Evolutionary conservation across 2,329 filamentous ascomycete genomes (phyloP).

Genomic region (Capronia coronata): DNA sequence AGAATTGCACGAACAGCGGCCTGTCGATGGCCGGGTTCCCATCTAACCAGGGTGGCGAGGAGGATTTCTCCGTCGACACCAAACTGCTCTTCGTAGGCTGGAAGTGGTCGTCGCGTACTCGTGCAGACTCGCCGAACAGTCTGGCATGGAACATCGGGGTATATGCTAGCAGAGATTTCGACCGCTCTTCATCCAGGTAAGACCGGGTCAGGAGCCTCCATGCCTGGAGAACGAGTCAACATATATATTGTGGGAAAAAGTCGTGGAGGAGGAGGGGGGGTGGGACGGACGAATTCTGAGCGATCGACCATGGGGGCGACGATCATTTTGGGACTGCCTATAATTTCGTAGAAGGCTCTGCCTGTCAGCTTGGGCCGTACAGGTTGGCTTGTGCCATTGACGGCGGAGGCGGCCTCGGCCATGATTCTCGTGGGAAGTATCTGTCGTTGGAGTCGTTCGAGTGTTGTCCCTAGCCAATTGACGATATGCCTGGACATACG

Average conservation of each 20-base stretch:
- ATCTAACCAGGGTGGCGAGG: slow-evolving; percentile 59
- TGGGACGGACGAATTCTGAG: slow-evolving; percentile 76
- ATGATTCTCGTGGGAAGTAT: slow-evolving; percentile 8
- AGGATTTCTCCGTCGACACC: slow-evolving; percentile 32
- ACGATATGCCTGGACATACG: slow-evolving; percentile 5
- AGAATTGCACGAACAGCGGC: slow-evolving; percentile 94
- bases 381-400: slow-evolving; percentile 3
- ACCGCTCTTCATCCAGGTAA: slow-evolving; percentile 65
- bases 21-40: slow-evolving; percentile 79
- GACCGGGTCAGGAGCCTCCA: slow-evolving; percentile 96
- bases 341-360: slow-evolving; percentile 86
- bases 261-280: slow-evolving; percentile 10
- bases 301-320: slow-evolving; percentile 98
- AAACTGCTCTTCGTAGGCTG: slow-evolving; percentile 53
- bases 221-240: slow-evolving; percentile 52
- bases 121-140: slow-evolving; percentile 68
- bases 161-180: slow-evolving; percentile 70
- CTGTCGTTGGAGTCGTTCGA: neutral
- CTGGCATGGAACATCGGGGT: slow-evolving; percentile 95
- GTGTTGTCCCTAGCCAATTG: neutral
- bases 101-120: slow-evolving; percentile 75
- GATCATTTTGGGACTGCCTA: slow-evolving; percentile 83
- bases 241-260: slow-evolving; percentile 3
- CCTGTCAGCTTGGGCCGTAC: slow-evolving; percentile 61
- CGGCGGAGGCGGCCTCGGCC: slow-evolving; percentile 11